Conservation (phyloP, 768 basidiomycete genomes). For the Mrakia blollopis region DNA sequence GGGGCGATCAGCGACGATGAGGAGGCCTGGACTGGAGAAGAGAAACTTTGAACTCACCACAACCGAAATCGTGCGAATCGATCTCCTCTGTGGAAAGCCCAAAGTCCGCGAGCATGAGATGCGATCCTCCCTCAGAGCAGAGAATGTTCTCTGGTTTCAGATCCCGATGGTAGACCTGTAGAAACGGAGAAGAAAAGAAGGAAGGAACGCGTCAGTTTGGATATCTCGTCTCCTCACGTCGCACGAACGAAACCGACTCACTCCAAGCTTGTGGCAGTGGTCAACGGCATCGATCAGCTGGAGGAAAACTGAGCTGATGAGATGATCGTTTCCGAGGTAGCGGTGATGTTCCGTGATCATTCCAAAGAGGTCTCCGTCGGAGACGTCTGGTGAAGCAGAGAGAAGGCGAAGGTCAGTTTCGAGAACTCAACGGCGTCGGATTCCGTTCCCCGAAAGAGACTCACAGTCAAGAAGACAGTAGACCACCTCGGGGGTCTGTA, state of each 20-base stretch:
- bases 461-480: constrained; percentile 79
- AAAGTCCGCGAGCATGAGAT: constrained; percentile 43
- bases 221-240: too few species aligned
- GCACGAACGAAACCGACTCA: constrained; percentile 41
- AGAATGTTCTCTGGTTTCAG: constrained; percentile 79
- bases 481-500: constrained; percentile 58
- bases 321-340: constrained; percentile 43
- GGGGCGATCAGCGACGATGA: too few species aligned
- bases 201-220: too few species aligned
- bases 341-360: constrained; percentile 60
- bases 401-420: too few species aligned
- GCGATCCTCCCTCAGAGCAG: not conserved
- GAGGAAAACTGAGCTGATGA: constrained; percentile 85
- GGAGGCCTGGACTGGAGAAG: too few species aligned
- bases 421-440: too few species aligned
- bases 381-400: constrained; percentile 49
- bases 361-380: constrained; percentile 84
- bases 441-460: too few species aligned
- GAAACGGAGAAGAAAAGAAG: too few species aligned
- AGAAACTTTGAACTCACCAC: constrained; percentile 34
- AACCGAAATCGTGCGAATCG: constrained; percentile 42
- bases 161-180: constrained; percentile 71
- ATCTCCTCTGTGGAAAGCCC: constrained; percentile 43
- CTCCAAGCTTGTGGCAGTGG: constrained; percentile 82
- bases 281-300: constrained; percentile 91